Base-by-base conservation (phyloP, 441 rosid genomes). In the Jatropha multifida region DNA sequence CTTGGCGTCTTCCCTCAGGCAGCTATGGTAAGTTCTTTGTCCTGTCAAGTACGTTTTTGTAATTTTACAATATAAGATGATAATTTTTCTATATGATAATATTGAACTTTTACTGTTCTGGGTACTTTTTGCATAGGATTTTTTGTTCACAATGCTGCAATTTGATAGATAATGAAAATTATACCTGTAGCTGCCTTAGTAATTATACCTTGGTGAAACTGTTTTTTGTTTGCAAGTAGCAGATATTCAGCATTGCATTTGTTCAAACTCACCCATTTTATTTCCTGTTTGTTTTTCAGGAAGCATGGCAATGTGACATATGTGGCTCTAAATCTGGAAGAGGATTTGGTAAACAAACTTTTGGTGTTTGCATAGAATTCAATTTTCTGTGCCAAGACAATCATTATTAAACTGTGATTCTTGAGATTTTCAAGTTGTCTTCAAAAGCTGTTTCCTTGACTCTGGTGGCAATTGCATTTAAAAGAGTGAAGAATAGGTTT, bases 1-100 rank as follows among this genome's bases (percentile, higher is more conserved):
- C 97, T 94, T 56, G 98, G 99, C 76, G 98, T 90, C 72, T 96
- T 94, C 79, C 96, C 97, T 44, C 97, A 92, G 77, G 98, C 96
- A 68, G 89, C 99, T 78, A 92, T 91, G 97, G 99, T 96, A 59
- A 69, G 94, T 84, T 74, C 69, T 78, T 58, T 78, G 13, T 69
- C 63, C 74, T 68, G 27, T 72, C 15, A 32, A n/a, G 32, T 10
- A 4, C 60, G 4, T 52, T 58, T 46, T 20, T 44, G 7, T 0
- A 7, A 0, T 41, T n/a, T 71, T 79, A 4, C 54, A 9, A n/a
- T 26, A 40, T 20, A 9, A 7, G 10, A 52, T 5, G 13, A 37
- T 65, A 13, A 49, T 2, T 20, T 58, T 52, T 44, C 32, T 11
- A 41, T 59, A 15, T 71, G 42, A 59, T 65, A 49, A 51, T 59